Evolutionary conservation across 108 stramenopile genomes (phyloP).

Genomic region (Aurantiochytrium sp.): DNA sequence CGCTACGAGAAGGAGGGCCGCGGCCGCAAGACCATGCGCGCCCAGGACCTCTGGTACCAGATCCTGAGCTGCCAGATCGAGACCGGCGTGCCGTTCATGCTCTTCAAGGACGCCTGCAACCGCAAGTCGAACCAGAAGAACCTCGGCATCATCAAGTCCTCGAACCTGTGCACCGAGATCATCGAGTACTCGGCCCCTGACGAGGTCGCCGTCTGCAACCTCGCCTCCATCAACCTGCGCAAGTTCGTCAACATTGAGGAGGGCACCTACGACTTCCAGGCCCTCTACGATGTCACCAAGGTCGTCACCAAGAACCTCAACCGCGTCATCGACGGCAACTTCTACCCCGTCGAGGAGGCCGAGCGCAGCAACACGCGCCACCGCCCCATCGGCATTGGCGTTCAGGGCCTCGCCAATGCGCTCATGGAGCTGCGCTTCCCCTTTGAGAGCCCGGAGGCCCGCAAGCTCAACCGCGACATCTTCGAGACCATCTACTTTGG

Average conservation of each 20-base stretch:
- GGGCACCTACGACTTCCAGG: constrained; percentile 75
- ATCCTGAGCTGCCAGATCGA: constrained; percentile 96
- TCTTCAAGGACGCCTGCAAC: constrained; percentile 99
- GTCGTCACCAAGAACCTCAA: constrained; percentile 94
- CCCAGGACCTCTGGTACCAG: constrained; percentile 95
- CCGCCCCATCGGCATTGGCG: constrained; percentile 99
- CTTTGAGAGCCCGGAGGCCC: constrained; percentile 81
- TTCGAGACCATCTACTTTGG: constrained; percentile 99
- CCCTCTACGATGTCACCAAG: constrained; percentile 76
- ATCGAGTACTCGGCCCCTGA: constrained; percentile 97
- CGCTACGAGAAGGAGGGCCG: constrained; percentile 88
- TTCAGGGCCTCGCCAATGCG: constrained; percentile 96
- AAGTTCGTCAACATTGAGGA: constrained; percentile 70
- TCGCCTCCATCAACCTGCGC: constrained; percentile 90
- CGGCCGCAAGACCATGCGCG: constrained; percentile 81
- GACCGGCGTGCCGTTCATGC: constrained; percentile 99
- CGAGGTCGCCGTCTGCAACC: constrained; percentile 98
- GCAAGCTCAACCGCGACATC: constrained; percentile 84
- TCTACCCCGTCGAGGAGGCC: constrained; percentile 78
- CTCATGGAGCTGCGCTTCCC: constrained; percentile 90
- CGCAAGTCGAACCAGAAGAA: constrained; percentile 96
- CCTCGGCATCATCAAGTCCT: constrained; percentile 93
- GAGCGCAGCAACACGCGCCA: constrained; percentile 82
- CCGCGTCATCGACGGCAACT: constrained; percentile 95
- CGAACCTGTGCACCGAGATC: constrained; percentile 96